Evolutionary conservation across 2,329 filamentous ascomycete genomes (phyloP).

Genomic region (Blumeria hordei): DNA sequence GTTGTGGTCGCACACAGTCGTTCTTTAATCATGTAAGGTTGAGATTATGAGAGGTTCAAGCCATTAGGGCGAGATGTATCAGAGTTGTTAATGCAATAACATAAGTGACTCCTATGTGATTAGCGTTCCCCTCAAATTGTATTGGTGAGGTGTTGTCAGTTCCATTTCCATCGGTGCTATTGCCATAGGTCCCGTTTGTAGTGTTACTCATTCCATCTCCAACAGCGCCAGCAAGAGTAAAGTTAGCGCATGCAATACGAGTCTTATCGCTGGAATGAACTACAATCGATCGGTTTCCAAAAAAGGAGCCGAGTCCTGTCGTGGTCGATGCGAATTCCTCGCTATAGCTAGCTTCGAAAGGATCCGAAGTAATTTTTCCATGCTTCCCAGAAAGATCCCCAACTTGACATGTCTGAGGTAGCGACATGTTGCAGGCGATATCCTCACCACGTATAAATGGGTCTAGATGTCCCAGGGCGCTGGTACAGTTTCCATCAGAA

Average conservation of each 20-base stretch:
- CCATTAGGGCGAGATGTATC: too few relatives aligned
- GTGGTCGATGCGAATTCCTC: conserved; percentile 34
- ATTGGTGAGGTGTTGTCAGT: too few relatives aligned
- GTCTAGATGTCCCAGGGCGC: conserved; percentile 43
- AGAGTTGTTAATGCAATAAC: too few relatives aligned
- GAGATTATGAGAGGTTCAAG: too few relatives aligned
- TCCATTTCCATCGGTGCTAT: too few relatives aligned
- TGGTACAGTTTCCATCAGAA: conserved; percentile 44
- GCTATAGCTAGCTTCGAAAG: conserved; percentile 25
- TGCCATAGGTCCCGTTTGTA: too few relatives aligned
- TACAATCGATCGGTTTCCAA: conserved; percentile 40
- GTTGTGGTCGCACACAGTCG: too few relatives aligned
- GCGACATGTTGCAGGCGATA: conserved; percentile 30
- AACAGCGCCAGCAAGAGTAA: conserved; percentile 12
- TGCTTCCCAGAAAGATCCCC: conserved; percentile 58
- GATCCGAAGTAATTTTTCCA: conserved; percentile 29
- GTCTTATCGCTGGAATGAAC: conserved; percentile 39
- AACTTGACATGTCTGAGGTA: conserved; percentile 44
- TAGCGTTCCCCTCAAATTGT: too few relatives aligned
- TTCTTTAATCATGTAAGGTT: too few relatives aligned
- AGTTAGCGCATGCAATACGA: conserved; percentile 39
- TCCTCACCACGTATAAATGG: conserved; percentile 35
- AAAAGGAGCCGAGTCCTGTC: conserved; percentile 27
- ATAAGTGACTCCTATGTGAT: too few relatives aligned
- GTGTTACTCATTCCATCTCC: too few relatives aligned